Evolutionary conservation across 257 asterid species (phyloP).

Genomic region (Orobanche coerulescens): DNA sequence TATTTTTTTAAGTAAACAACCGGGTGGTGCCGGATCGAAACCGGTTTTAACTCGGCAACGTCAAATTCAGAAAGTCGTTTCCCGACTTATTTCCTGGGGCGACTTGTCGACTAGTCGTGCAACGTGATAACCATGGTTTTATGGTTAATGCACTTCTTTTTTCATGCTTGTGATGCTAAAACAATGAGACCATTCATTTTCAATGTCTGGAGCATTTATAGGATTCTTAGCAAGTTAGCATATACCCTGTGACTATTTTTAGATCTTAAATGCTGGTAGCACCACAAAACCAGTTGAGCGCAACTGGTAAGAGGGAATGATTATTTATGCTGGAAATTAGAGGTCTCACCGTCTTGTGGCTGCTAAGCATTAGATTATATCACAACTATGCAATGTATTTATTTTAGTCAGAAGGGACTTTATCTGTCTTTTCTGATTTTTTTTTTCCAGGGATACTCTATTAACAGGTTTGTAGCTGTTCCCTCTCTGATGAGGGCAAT

Average conservation of each 20-base stretch:
- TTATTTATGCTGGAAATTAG: not conserved
- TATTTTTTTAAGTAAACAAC: too few relatives aligned
- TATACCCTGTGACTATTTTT: not conserved
- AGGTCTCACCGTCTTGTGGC: not conserved
- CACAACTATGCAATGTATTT: slow-evolving; percentile 8
- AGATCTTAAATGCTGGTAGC: not conserved
- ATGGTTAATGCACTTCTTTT: not conserved
- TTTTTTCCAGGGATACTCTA: slow-evolving; percentile 57
- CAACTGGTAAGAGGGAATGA: not conserved
- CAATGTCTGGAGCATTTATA: not conserved
- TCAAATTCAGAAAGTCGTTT: too few relatives aligned
- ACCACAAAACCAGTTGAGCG: not conserved
- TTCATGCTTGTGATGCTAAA: not conserved
- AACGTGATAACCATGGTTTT: too few relatives aligned
- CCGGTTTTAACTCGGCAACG: too few relatives aligned
- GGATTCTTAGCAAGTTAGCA: not conserved
- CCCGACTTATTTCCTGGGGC: too few relatives aligned
- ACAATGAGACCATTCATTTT: not conserved
- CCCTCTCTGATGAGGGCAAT: slow-evolving; percentile 76
- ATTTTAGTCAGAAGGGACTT: slow-evolving; percentile 1
- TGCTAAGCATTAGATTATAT: not conserved
- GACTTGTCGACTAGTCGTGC: too few relatives aligned
- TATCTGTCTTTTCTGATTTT: slow-evolving; percentile 15
- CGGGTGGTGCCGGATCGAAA: too few relatives aligned
- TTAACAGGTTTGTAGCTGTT: slow-evolving; percentile 76